Percentiles rank a stretch among this genome's conserved stretches.
Evolutionary conservation across 2,329 filamentous ascomycete species (phyloP).

Genomic region (Sphaerulina musiva): DNA sequence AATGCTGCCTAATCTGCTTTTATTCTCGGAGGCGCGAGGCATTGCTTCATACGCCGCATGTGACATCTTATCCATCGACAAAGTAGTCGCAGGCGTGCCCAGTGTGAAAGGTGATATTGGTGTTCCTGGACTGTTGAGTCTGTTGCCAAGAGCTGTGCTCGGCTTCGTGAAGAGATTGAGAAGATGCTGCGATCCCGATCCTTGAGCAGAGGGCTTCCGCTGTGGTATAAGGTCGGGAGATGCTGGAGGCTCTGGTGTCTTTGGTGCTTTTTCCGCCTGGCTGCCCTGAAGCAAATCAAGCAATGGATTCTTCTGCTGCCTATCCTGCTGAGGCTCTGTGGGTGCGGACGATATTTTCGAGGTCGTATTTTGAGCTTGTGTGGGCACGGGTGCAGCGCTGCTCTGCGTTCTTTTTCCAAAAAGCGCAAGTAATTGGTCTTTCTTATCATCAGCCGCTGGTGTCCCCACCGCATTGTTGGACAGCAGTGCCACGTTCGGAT

Average conservation of each 20-base stretch:
- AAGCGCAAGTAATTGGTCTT: conserved; percentile 27
- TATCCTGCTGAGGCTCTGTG: background rate
- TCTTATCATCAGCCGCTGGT: conserved; percentile 20
- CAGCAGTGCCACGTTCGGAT: conserved; percentile 7
- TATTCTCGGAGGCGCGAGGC: conserved; percentile 1
- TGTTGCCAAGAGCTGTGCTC: conserved; percentile 3
- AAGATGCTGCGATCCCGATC: conserved; percentile 18
- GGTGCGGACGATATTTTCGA: background rate
- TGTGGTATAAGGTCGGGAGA: conserved; percentile 26
- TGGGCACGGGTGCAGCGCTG: conserved; percentile 2
- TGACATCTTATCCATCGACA: conserved; percentile 12
- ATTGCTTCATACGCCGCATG: conserved; percentile 6
- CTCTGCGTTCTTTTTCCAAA: conserved; percentile 21
- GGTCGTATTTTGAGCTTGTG: background rate
- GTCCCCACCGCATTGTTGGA: background rate
- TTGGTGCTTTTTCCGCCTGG: conserved; percentile 5
- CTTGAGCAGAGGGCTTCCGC: conserved; percentile 10
- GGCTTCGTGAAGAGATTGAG: conserved; percentile 29
- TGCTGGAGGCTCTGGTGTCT: conserved; percentile 24
- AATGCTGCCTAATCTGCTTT: conserved; percentile 24
- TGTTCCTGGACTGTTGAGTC: conserved; percentile 24
- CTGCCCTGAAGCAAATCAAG: conserved; percentile 17
- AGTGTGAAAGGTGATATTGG: conserved; percentile 31
- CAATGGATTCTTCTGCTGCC: conserved; percentile 11
- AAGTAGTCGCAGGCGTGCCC: conserved; percentile 23